Base-by-base conservation (phyloP, 1,139 yeast species). In the Zygosaccharomyces sapae region DNA sequence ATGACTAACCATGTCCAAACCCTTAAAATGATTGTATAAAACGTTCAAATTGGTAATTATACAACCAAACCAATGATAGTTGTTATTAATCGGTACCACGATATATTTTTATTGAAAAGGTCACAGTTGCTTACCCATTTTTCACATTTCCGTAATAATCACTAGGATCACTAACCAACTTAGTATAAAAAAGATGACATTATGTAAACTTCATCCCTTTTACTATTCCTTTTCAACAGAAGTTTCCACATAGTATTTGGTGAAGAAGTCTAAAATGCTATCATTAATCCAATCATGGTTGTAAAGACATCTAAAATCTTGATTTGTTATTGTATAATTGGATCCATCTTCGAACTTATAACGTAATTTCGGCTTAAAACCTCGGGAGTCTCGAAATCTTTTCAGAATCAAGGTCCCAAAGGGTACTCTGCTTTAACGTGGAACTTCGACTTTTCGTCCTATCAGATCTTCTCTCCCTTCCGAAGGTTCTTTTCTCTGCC, bases 21-120 rank as follows among this genome's bases (percentile, higher is more conserved):
- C 38, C n/a, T 41, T 39, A 18, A 53, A 44, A 34, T 47, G 57
- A 4, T 45, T 36, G 13, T 52, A 46, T 10, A 52, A 43, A 5
- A 41, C 38, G 22, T 67, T 61, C 7, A 79, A 65, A 47, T 76
- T 74, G 9, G 80, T 71, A 5, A 89, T 77, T 3, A 88, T 75
- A 31, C 88, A 83, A 41, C 90, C 82, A 62, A 83, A 87, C 99
- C 99, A 94, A 68, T 94, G 99, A 34, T 76, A 74, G 44, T 75
- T 73, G 55, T 83, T 87, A 64, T 88, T 88, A 9, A 94, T 81
- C 0, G 99, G 99, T 13, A 94, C 73, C 4, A 90, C 75, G 1
- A 89, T 71, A 57, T 75, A 80, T 41, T 80, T 76, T 74, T 81
- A 18, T 72, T 70, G 67, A 82, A 79, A 4, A 90, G 63, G 45